phyloP scores from a whole-genome alignment of 768 basidiomycete species.

The Neoboletus brunneissimus region DNA sequence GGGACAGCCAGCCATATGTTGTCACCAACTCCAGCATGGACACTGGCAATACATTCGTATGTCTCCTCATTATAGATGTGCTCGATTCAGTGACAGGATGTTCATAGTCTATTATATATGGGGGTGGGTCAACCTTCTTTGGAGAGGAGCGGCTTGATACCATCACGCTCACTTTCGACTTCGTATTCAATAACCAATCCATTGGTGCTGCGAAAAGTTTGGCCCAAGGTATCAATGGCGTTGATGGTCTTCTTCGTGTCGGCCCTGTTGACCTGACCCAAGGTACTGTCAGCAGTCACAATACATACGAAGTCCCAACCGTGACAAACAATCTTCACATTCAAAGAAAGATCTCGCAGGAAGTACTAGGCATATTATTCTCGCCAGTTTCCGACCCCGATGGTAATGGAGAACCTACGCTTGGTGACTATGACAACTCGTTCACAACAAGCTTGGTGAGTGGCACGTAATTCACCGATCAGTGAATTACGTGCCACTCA shows the following conservation, averaged over 20 bases:
- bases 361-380: conserved; percentile 36
- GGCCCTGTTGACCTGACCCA: conserved; percentile 35
- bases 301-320: conserved; percentile 26
- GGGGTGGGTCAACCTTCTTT: background rate
- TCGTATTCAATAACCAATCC: conserved; percentile 26
- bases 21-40: conserved; percentile 13
- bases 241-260: conserved; percentile 41
- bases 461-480: no score
- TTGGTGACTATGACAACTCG: conserved; percentile 25
- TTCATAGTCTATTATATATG: background rate
- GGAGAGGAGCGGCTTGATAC: conserved; percentile 21
- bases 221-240: conserved; percentile 25
- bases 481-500: conserved; percentile 26
- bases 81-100: conserved; percentile 8
- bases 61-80: background rate
- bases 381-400: conserved; percentile 21
- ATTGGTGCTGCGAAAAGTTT: conserved; percentile 35
- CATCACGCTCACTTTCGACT: conserved; percentile 5
- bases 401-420: conserved; percentile 24
- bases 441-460: conserved; percentile 7
- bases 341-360: conserved; percentile 27
- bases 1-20: conserved; percentile 18
- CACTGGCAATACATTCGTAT: conserved; percentile 21
- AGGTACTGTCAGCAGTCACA: conserved; percentile 19
- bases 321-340: conserved; percentile 34